Conservation (phyloP, 495 filamentous ascomycete genomes). For the Usnea hakonensis region DNA sequence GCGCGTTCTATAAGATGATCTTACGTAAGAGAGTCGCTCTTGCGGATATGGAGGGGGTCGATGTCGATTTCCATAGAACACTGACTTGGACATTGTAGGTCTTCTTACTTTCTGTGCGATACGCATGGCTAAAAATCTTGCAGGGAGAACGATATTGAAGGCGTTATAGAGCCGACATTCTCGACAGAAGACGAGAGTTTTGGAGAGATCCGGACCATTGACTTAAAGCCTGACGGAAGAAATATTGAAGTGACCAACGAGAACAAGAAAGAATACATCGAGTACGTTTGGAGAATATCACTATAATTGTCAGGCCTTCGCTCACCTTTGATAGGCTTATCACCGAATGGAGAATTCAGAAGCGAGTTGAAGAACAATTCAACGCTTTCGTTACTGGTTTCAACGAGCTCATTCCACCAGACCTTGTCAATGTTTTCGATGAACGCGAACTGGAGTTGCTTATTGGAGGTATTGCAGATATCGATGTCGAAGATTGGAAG, state of each 20-base stretch:
- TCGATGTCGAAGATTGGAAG: slow-evolving; percentile 99
- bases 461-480: slow-evolving; percentile 98
- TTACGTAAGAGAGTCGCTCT: slow-evolving; percentile 85
- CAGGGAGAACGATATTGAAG: slow-evolving; percentile 89
- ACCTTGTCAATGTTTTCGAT: slow-evolving; percentile 97
- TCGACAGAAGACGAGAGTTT: slow-evolving; percentile 96
- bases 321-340: slow-evolving; percentile 54
- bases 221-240: slow-evolving; percentile 82
- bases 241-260: slow-evolving; percentile 95
- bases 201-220: slow-evolving; percentile 83
- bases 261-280: slow-evolving; percentile 92
- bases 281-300: slow-evolving; percentile 46
- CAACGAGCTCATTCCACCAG: slow-evolving; percentile 92
- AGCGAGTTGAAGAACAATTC: slow-evolving; percentile 96
- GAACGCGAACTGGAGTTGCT: slow-evolving; percentile 94
- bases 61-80: slow-evolving; percentile 92
- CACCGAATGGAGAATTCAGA: slow-evolving; percentile 98
- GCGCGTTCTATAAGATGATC: slow-evolving; percentile 99
- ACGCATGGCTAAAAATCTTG: slow-evolving; percentile 20
- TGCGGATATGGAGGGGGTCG: slow-evolving; percentile 97
- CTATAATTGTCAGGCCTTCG: not conserved
- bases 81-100: slow-evolving; percentile 85
- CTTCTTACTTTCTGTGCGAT: not conserved
- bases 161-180: slow-evolving; percentile 87
- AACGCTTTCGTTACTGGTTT: slow-evolving; percentile 95